phyloP scores from a whole-genome alignment of 2,329 filamentous ascomycete species.

The Mycosphaerella sp. region DNA sequence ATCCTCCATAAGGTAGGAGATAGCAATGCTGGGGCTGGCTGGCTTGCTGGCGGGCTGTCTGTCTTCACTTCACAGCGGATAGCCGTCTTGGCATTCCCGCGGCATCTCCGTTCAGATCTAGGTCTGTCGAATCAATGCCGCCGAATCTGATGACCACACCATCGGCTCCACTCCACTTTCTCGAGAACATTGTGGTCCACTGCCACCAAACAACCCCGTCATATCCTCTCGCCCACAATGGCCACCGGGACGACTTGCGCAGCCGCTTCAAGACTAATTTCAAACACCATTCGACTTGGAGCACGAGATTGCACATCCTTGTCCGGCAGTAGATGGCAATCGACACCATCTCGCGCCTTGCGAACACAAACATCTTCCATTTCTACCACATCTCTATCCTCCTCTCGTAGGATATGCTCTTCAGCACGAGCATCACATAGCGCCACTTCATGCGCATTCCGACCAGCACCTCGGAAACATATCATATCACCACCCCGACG shows the following conservation, averaged over 20 bases:
- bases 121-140: background rate
- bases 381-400: too few relatives aligned
- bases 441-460: background rate
- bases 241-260: conserved; percentile 1
- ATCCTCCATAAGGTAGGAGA: too few relatives aligned
- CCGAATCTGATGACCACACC: background rate
- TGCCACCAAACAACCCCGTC: background rate
- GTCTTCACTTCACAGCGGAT: background rate
- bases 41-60: background rate
- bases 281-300: conserved; percentile 1
- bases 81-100: background rate
- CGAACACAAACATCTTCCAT: background rate
- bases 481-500: background rate
- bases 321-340: conserved; percentile 5
- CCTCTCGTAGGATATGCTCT: background rate
- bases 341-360: background rate
- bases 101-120: background rate
- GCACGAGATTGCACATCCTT: conserved; percentile 4
- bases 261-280: background rate
- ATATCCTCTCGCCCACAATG: conserved; percentile 1
- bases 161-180: background rate
- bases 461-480: background rate
- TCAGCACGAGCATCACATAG: background rate
- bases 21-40: too few relatives aligned
- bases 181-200: background rate